Percentiles rank a stretch among this genome's conserved stretches.
phyloP scores from a whole-genome alignment of 495 filamentous ascomycete species.

The Thozetella sp. region DNA sequence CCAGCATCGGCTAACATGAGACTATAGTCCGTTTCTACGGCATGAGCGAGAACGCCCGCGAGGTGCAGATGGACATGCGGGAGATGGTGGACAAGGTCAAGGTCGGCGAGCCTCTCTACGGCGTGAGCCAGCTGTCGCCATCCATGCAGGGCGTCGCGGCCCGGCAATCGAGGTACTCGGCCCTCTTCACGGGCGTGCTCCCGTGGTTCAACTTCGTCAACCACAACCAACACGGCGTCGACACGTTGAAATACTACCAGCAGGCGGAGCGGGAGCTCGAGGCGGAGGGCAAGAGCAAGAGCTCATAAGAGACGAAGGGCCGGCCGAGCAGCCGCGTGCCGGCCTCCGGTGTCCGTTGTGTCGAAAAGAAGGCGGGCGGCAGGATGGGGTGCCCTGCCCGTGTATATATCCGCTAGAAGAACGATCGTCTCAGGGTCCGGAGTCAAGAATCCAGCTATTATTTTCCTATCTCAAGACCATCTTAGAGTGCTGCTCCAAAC shows the following conservation, averaged over 20 bases:
- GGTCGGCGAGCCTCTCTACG: constrained; percentile 88
- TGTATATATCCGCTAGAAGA: constrained; percentile 1
- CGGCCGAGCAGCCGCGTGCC: too few relatives aligned
- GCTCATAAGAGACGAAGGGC: constrained; percentile 2
- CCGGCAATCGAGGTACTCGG: constrained; percentile 88
- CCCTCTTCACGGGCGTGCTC: constrained; percentile 77
- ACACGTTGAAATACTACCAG: constrained; percentile 97
- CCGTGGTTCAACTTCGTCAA: constrained; percentile 99
- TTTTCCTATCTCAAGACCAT: too few relatives aligned
- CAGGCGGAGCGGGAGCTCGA: constrained; percentile 95
- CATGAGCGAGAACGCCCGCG: constrained; percentile 85
- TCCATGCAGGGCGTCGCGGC: constrained; percentile 94
- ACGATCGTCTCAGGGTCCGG: neutral
- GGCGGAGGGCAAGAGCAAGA: constrained; percentile 57
- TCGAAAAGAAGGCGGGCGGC: neutral
- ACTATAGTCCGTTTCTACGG: constrained; percentile 86
- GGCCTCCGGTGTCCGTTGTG: too few relatives aligned
- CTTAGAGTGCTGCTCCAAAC: too few relatives aligned
- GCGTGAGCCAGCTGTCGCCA: constrained; percentile 70
- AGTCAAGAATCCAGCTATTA: neutral
- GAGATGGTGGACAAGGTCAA: constrained; percentile 98
- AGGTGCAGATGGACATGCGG: constrained; percentile 93
- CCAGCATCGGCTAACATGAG: constrained; percentile 9
- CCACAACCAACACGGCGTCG: constrained; percentile 94
- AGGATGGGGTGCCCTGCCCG: neutral